Base-by-base conservation (phyloP, 2,329 filamentous ascomycete genomes). In the Parastagonospora avenae region DNA sequence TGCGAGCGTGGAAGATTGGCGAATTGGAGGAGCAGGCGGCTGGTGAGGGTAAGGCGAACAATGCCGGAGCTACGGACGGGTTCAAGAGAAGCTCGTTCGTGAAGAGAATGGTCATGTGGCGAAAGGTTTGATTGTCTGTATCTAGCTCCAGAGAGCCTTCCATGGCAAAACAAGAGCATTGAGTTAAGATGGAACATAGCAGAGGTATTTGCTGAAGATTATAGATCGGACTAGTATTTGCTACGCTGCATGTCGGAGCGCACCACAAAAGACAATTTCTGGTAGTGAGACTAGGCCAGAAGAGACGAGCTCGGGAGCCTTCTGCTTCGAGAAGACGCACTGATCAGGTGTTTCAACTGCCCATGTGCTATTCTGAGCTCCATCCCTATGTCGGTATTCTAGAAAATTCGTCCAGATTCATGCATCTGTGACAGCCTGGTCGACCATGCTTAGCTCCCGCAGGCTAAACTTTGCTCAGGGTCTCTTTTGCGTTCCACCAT, bases 1-100 rank as follows among this genome's bases (percentile, higher is more conserved):
- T 86, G 42, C 70, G 84, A 48, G 79, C 79, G 0, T 87, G 84
- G 85, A 86, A 86, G 72, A 80, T 87, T 61, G 78, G 76, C 1
- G 79, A 84, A 52, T 53, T 82, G 32, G 78, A 83, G 48, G 69
- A 72, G 46, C 55, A 70, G 32, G 74, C 71, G 24, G 71, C 65
- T 28, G 61, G 63, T 24, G 64, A 46, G 54, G 66, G 47, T 60
- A 74, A 59, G 59, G 54, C 48, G 8, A 52, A 50, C 6, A 30
- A 31, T 7, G 37, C 45, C 14, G 40, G 16, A 5, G 43, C 42
- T 16, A 32, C 43, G 30, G 52, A 11, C 10, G 55, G 48, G 8
- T 61, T 59, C 24, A 52, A 54, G 46, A 67, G 57, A 46, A 66
- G 60, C 24, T 32, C 54, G 1, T 73, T 73, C 27, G 8, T 65